phyloP scores from a whole-genome alignment of 768 basidiomycete species.

The Collybia sordida region DNA sequence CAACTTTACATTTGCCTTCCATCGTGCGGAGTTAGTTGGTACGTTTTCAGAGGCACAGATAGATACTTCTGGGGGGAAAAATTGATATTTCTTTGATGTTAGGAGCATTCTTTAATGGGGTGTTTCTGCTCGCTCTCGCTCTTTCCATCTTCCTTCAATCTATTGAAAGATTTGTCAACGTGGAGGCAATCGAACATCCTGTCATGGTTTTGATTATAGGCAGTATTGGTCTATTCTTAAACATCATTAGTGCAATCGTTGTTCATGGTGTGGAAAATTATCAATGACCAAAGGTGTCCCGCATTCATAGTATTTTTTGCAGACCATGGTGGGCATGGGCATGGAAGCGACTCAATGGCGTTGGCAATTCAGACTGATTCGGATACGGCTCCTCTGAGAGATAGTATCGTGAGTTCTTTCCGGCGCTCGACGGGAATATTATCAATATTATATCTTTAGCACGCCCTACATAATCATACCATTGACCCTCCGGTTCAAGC shows the following conservation, averaged over 20 bases:
- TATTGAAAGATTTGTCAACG: constrained; percentile 50
- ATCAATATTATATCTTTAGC: constrained; percentile 24
- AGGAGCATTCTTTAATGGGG: constrained; percentile 57
- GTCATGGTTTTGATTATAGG: constrained; percentile 48
- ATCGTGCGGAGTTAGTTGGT: constrained; percentile 58
- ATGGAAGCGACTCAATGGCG: constrained; percentile 22
- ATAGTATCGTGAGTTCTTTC: constrained; percentile 25
- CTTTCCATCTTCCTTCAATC: constrained; percentile 52
- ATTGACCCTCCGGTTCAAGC: constrained; percentile 31
- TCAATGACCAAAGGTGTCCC: not conserved
- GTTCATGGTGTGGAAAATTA: constrained; percentile 39
- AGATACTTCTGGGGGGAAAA: not conserved
- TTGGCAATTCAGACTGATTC: constrained; percentile 3
- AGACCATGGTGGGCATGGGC: constrained; percentile 46
- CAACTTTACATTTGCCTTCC: constrained; percentile 55
- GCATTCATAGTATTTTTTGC: not conserved
- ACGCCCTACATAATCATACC: constrained; percentile 50
- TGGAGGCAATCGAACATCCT: constrained; percentile 43
- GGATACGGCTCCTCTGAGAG: constrained; percentile 17
- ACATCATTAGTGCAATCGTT: constrained; percentile 46
- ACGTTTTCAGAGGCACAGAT: constrained; percentile 11
- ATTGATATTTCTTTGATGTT: constrained; percentile 4
- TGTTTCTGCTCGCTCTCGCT: constrained; percentile 51
- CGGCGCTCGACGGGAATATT: not conserved
- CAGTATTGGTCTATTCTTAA: constrained; percentile 44